Evolutionary conservation across 257 asterid genomes (phyloP), one percentile per base, ranked within the genome.

Genomic region (Lavandula angustifolia): DNA sequence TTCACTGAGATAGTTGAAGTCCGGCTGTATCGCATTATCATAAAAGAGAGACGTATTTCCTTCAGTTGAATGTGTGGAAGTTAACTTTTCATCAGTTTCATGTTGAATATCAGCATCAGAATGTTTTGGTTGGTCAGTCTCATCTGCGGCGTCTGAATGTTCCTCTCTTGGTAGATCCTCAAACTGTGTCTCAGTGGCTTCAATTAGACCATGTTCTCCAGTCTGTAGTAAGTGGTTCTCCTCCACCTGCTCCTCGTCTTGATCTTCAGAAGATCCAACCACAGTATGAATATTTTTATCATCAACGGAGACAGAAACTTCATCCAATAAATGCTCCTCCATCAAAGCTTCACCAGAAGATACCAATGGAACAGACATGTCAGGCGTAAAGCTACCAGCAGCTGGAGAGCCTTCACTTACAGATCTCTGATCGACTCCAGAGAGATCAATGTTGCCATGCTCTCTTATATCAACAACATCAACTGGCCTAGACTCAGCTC

Each of bases 21-120:
- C 58, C 17, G 75, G 80, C 67, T 68, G 77, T 11, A 60, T 58
- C 37, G 82, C 67, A 60, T 70, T 73, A 58, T 87, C 84, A 51
- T 65, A 76, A 62, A 66, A 76, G 67, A 63, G 77, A 68, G 84
- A 68, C 11, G 51, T 9, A 13, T 54, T 76, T 70, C 64, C 88
- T 52, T 69, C 82, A 52, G 79, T 67, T 64, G 82, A 65, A 71
- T 64, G 67, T 7, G 75, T 54, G 34, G 81, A 65, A 59, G 70
- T 71, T 13, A 61, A 74, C 64, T 72, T 73, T 49, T 76, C 81
- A 32, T 64, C 70, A 34, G 78, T 55, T 75, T 75, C 81, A 37
- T 50, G 62, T 52, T 42, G 54, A 17, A 49, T 68, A 62, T 73
- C 81, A 48, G 44, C 75, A 55, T 70, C 80, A 44, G 60, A 62